Evolutionary conservation across 1,284 basidiomycete genomes (phyloP).

Genomic region (Ganoderma resinaceum): DNA sequence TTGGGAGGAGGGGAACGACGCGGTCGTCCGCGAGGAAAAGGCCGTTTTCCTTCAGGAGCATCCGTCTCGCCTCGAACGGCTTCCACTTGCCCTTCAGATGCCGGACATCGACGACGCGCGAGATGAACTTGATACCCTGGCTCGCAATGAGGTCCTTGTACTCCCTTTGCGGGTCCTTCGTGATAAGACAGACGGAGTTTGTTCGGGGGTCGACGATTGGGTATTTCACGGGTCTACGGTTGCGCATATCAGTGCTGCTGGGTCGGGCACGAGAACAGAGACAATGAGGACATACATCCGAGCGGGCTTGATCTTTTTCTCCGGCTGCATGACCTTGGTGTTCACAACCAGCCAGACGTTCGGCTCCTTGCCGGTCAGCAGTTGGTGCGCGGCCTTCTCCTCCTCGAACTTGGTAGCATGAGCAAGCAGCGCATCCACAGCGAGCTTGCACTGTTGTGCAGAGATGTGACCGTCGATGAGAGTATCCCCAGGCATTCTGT

Average conservation of each 20-base stretch:
- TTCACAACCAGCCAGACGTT: conserved; percentile 87
- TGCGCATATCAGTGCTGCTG: not conserved
- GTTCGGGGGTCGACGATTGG: conserved; percentile 85
- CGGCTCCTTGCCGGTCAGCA: conserved; percentile 83
- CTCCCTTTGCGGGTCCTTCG: conserved; percentile 94
- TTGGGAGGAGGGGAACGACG: conserved; percentile 87
- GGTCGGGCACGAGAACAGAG: not conserved
- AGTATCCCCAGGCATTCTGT: conserved; percentile 50
- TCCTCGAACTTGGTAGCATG: conserved; percentile 71
- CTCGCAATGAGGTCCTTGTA: conserved; percentile 92
- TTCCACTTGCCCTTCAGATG: conserved; percentile 95
- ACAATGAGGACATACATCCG: conserved; percentile 68
- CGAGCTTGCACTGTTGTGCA: conserved; percentile 75
- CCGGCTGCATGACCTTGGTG: conserved; percentile 81
- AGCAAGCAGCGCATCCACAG: conserved; percentile 77
- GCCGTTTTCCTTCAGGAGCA: conserved; percentile 88
- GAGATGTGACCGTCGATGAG: conserved; percentile 78
- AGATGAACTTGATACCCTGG: conserved; percentile 87
- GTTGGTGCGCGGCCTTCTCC: conserved; percentile 74
- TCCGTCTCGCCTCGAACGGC: conserved; percentile 88
- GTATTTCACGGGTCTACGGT: conserved; percentile 74
- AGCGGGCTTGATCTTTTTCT: conserved; percentile 81
- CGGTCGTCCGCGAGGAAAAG: conserved; percentile 95
- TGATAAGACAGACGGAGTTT: conserved; percentile 87
- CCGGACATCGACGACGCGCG: conserved; percentile 89